Conservation (phyloP, 2,329 filamentous ascomycete species). For the Fusarium nanum region DNA sequence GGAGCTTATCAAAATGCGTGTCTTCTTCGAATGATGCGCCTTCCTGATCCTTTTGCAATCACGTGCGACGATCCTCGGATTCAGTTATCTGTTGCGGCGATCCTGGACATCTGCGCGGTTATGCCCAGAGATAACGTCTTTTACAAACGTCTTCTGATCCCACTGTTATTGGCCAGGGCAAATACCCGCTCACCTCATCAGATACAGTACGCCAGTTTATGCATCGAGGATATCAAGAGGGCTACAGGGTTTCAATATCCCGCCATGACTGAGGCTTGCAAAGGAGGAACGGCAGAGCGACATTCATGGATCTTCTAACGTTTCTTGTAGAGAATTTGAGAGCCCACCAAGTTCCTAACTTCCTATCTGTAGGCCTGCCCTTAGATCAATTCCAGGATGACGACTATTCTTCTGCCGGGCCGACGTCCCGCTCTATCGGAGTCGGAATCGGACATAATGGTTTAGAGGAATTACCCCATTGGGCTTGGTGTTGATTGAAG, state of each 20-base stretch:
- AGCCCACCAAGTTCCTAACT: neutral
- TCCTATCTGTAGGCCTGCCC: constrained; percentile 26
- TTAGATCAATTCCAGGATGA: constrained; percentile 31
- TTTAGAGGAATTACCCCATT: neutral
- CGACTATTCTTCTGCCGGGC: constrained; percentile 35
- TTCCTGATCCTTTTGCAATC: constrained; percentile 43
- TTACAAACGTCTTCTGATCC: constrained; percentile 47
- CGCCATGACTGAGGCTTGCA: constrained; percentile 44
- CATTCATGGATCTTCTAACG: constrained; percentile 29
- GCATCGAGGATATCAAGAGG: constrained; percentile 41
- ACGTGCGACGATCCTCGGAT: constrained; percentile 41
- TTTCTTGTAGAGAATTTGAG: constrained; percentile 49
- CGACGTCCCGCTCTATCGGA: neutral
- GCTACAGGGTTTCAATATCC: constrained; percentile 43
- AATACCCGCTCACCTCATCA: constrained; percentile 43
- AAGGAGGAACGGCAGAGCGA: constrained; percentile 35
- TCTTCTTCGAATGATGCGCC: constrained; percentile 45
- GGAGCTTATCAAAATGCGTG: constrained; percentile 48
- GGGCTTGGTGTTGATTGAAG: constrained; percentile 9
- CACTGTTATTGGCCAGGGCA: constrained; percentile 44
- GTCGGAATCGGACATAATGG: constrained; percentile 7
- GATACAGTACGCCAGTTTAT: constrained; percentile 43
- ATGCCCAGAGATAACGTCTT: constrained; percentile 41
- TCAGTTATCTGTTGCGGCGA: constrained; percentile 39
- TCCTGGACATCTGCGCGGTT: constrained; percentile 42